Percentiles rank a stretch among this genome's conserved stretches.
phyloP scores from a whole-genome alignment of 805 yeast genomes.

The Clavispora vitiphila region DNA sequence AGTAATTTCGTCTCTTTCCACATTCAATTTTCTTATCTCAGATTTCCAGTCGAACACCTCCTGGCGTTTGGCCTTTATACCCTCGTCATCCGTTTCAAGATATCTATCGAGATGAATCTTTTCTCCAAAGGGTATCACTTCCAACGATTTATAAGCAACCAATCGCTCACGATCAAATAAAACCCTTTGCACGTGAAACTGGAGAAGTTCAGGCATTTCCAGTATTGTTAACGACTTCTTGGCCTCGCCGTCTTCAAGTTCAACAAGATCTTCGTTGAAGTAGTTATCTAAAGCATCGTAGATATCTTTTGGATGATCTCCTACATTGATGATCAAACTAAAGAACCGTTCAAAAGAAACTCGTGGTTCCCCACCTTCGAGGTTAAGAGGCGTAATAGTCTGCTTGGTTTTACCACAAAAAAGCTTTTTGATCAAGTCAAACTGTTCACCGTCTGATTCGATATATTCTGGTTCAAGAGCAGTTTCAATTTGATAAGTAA shows the following conservation, averaged over 20 bases:
- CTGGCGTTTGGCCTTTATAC: constrained; percentile 46
- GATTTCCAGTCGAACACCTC: constrained; percentile 62
- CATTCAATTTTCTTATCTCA: constrained; percentile 41
- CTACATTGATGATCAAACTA: constrained; percentile 77
- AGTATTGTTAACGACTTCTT: constrained; percentile 68
- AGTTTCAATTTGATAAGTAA: constrained; percentile 83
- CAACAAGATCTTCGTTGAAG: constrained; percentile 69
- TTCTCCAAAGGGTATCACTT: constrained; percentile 77
- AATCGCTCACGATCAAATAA: constrained; percentile 73
- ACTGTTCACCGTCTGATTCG: constrained; percentile 74
- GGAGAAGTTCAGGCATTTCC: constrained; percentile 74
- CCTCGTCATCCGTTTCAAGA: constrained; percentile 60
- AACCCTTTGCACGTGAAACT: constrained; percentile 91
- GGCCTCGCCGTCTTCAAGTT: constrained; percentile 66
- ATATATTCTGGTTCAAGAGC: constrained; percentile 65
- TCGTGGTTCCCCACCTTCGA: constrained; percentile 28
- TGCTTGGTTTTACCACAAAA: constrained; percentile 88
- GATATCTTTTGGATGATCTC: constrained; percentile 81
- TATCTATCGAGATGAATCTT: constrained; percentile 83
- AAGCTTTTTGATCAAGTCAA: constrained; percentile 70
- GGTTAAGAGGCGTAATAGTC: constrained; percentile 54
- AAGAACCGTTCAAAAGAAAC: constrained; percentile 64
- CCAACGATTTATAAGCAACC: constrained; percentile 75
- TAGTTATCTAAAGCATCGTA: constrained; percentile 88
- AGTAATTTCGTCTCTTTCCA: constrained; percentile 39